Evolutionary conservation across 192 early-diverging fungal genomes (phyloP), one percentile per base, ranked within the genome.

Genomic region (Pilaira anomala): DNA sequence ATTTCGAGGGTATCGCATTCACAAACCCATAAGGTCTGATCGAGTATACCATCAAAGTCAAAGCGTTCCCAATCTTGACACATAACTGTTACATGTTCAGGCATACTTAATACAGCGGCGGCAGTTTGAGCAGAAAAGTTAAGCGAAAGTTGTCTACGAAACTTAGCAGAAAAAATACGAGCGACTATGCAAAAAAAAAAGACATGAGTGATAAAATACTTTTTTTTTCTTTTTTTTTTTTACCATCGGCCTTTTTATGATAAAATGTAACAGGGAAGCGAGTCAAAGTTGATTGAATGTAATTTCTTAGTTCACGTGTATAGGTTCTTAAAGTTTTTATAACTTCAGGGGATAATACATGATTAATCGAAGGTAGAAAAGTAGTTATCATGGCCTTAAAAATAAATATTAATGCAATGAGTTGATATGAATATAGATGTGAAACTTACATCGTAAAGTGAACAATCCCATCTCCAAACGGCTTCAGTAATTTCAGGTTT

Each of bases 401-500:
- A 58, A 75, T 71, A 68, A 63, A 73, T 48, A 62, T 33, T 49
- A n/a, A n/a, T n/a, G n/a, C n/a, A n/a, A n/a, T n/a, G n/a, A n/a
- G 70, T 68, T 60, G 41, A 65, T 61, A 30, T 65, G n/a, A 59
- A 25, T 62, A 46, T 41, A 67, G 66, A 49, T 68, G 53, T 71
- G 46, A 60, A 52, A 58, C 67, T 72, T 73, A 77, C 76, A 60
- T 82, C 80, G 58, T 80, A 82, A n/a, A 82, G 60, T 14, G 67
- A 33, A 19, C 76, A 70, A 54, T 82, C 80, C 68, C 74, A 79
- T 53, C 78, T 64, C 78, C 80, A 82, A 21, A 82, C 63, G 24
- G 67, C 54, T 9, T 82, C 80, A 1, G 63, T 54, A 19, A 80
- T 62, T 9, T 78, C 78, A 16, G 66, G 58, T 5, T 36, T 44